Evolutionary conservation across 1,139 yeast genomes (phyloP).

Genomic region (Kurtzmaniella quercitrusa): DNA sequence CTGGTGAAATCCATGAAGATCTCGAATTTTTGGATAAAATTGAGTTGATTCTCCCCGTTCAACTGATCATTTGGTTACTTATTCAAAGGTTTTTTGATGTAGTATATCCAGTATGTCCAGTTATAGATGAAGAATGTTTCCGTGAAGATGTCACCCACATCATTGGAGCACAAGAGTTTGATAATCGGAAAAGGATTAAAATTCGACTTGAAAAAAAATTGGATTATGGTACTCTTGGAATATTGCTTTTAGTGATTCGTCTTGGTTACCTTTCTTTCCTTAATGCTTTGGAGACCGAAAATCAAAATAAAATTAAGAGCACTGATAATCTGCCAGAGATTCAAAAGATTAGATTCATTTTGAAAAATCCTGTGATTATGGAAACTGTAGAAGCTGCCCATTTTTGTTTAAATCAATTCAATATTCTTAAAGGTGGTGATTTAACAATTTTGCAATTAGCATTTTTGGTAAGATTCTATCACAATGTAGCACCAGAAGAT

Average conservation of each 20-base stretch:
- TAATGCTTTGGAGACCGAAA: slow-evolving; percentile 26
- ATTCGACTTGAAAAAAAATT: slow-evolving; percentile 22
- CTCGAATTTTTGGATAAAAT: slow-evolving; percentile 28
- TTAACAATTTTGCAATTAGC: slow-evolving; percentile 49
- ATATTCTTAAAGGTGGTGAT: slow-evolving; percentile 33
- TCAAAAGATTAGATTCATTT: slow-evolving; percentile 21
- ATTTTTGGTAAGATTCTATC: slow-evolving; percentile 34
- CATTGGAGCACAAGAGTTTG: slow-evolving; percentile 19
- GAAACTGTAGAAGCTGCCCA: slow-evolving; percentile 34
- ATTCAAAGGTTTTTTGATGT: slow-evolving; percentile 41
- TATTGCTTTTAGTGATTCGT: slow-evolving; percentile 23
- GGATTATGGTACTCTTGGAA: slow-evolving; percentile 32
- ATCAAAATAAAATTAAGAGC: slow-evolving; percentile 22
- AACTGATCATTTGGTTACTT: slow-evolving; percentile 41
- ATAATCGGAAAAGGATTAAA: slow-evolving; percentile 14
- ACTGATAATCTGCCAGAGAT: slow-evolving; percentile 19
- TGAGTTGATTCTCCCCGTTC: slow-evolving; percentile 38
- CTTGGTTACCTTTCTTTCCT: slow-evolving; percentile 28
- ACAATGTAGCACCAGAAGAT: slow-evolving; percentile 45
- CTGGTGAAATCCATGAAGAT: slow-evolving; percentile 30
- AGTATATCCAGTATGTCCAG: slow-evolving; percentile 45
- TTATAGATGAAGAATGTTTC: slow-evolving; percentile 38
- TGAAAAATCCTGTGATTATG: slow-evolving; percentile 26
- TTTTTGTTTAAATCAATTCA: slow-evolving; percentile 34
- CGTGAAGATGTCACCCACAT: slow-evolving; percentile 15